Evolutionary conservation across 2,329 filamentous ascomycete genomes (phyloP).

Genomic region (Aspergillus sp.): DNA sequence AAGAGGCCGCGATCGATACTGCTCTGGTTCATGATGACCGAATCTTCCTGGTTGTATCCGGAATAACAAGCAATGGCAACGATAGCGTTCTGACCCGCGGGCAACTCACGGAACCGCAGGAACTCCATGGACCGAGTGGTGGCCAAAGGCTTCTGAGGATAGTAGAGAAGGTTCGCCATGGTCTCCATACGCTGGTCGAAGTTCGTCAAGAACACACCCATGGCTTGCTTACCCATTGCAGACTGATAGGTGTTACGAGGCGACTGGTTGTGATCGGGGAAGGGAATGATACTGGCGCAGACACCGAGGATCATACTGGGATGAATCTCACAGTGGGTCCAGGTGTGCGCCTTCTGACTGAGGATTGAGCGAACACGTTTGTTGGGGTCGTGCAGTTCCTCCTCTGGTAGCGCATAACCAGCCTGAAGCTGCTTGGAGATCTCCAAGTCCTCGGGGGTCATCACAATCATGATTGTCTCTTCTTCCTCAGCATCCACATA

Average conservation of each 20-base stretch:
- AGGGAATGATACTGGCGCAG: slow-evolving; percentile 98
- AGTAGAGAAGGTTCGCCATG: slow-evolving; percentile 99
- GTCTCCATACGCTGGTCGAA: slow-evolving; percentile 98
- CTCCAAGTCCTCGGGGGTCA: slow-evolving; percentile 95
- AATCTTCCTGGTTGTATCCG: slow-evolving; percentile 99
- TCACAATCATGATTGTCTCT: slow-evolving; percentile 98
- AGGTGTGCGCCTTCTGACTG: slow-evolving; percentile 84
- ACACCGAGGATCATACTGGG: slow-evolving; percentile 99
- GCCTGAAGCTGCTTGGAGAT: slow-evolving; percentile 68
- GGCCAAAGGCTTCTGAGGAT: slow-evolving; percentile 94
- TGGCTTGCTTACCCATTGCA: slow-evolving; percentile 99
- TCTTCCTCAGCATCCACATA: slow-evolving; percentile 98
- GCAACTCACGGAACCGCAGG: slow-evolving; percentile 94
- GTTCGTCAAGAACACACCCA: slow-evolving; percentile 98
- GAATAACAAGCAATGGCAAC: slow-evolving; percentile 97
- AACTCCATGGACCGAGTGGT: slow-evolving; percentile 99
- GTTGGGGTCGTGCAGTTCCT: slow-evolving; percentile 71
- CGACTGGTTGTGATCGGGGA: slow-evolving; percentile 97
- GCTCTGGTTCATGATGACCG: slow-evolving; percentile 99
- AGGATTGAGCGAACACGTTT: slow-evolving; percentile 84
- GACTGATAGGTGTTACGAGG: slow-evolving; percentile 99
- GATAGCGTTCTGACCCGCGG: slow-evolving; percentile 96
- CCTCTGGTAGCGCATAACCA: slow-evolving; percentile 59
- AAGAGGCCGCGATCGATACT: slow-evolving; percentile 97
- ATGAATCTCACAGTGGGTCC: slow-evolving; percentile 98